Evolutionary conservation across 768 basidiomycete species (phyloP).

Genomic region (Candolleomyces efflorescens): DNA sequence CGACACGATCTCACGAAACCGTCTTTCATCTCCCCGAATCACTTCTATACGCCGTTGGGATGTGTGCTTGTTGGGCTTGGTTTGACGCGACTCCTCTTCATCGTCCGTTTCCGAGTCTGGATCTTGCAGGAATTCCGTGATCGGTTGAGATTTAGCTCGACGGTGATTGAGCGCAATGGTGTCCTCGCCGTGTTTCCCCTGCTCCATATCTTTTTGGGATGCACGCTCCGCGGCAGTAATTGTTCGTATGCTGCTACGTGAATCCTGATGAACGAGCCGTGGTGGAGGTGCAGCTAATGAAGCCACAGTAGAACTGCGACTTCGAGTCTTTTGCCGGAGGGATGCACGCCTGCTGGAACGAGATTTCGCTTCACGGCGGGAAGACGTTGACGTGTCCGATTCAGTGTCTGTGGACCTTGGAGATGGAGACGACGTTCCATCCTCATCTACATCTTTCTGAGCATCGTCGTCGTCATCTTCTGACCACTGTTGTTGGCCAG

Average conservation of each 20-base stretch:
- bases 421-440: slow-evolving; percentile 52
- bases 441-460: slow-evolving; percentile 48
- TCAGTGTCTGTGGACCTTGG: slow-evolving; percentile 67
- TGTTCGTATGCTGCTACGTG: slow-evolving; percentile 67
- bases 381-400: slow-evolving; percentile 36
- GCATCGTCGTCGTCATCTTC: slow-evolving; percentile 39
- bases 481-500: slow-evolving; percentile 49
- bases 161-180: slow-evolving; percentile 10
- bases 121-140: slow-evolving; percentile 26
- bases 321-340: slow-evolving; percentile 40
- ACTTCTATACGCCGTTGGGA: slow-evolving; percentile 36
- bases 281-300: slow-evolving; percentile 42
- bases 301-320: slow-evolving; percentile 66
- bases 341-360: slow-evolving; percentile 27
- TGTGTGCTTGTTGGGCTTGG: slow-evolving; percentile 12
- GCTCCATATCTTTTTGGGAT: slow-evolving; percentile 26
- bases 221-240: slow-evolving; percentile 55
- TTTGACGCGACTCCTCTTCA: slow-evolving; percentile 4
- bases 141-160: slow-evolving; percentile 25
- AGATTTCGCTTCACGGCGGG: slow-evolving; percentile 24
- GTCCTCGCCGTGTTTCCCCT: slow-evolving; percentile 6
- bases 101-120: slow-evolving; percentile 10
- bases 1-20: slow-evolving; percentile 54
- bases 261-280: slow-evolving; percentile 43
- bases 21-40: slow-evolving; percentile 46